Evolutionary conservation across 163 green algal genomes (phyloP), one percentile per base, ranked within the genome.

Genomic region (Chlorella variabilis): DNA sequence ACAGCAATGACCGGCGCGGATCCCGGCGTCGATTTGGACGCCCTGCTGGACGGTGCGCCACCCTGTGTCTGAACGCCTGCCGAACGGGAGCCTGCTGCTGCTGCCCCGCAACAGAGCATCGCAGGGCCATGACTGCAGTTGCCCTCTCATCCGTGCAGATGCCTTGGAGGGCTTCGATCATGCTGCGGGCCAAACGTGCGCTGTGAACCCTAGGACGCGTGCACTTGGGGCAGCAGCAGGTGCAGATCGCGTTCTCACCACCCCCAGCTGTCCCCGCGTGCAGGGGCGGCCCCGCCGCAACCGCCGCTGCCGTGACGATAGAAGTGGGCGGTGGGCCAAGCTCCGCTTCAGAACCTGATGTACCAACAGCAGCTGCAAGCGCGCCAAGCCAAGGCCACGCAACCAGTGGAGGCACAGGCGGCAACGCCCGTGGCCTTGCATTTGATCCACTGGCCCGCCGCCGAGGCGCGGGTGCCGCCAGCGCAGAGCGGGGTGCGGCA

Each of bases 391-490:
- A n/a, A n/a, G n/a, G n/a, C n/a, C n/a, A n/a, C n/a, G n/a, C n/a
- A n/a, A n/a, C n/a, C n/a, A n/a, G n/a, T n/a, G n/a, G n/a, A n/a
- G n/a, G 23, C 49, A 62, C n/a, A 71, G 9, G 29, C 34, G 6
- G 17, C 51, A 59, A 33, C 67, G 27, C 42, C 18, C 31, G 31
- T 29, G 31, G 33, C 34, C 71, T 88, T 29, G 71, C 36, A 15
- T 89, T 89, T 67, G 82, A 89, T 21, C 85, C 85, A 0, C 65
- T 89, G 33, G 71, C 41, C 2, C 65, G 34, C 2, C 33, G 80
- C 5, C 33, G 8, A 9, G 20, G n/a, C n/a, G n/a, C n/a, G n/a
- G n/a, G 9, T 15, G 33, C 34, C 25, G 63, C 23, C 18, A 65
- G 48, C 49, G 34, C 21, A 29, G 25, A 21, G 31, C 41, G 31